Evolutionary conservation across 352 stramenopile species (phyloP), one percentile per base, ranked within the genome.

Genomic region (Globisporangium rhizosaccharum): DNA sequence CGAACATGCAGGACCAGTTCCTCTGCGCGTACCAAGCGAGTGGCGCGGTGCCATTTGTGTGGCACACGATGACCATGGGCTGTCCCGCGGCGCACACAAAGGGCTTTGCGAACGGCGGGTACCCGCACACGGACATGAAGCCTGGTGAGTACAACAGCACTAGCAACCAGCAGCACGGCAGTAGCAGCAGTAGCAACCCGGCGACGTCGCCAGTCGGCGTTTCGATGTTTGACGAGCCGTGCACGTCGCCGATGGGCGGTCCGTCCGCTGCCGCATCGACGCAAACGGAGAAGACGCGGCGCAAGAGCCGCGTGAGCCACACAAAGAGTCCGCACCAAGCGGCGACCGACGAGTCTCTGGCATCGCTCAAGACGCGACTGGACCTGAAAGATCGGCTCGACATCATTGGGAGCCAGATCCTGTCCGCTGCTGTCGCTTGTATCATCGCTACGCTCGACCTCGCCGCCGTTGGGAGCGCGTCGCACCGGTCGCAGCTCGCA

Each of bases 21-120:
- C 57, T 92, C 1, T 85, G 70, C 59, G 75, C 75, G 45, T 71
- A 78, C 52, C 74, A 85, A 28, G 74, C 79, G 39, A 56, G 30
- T 41, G 57, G 49, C 58, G 53, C 52, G 2, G 12, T 44, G 4
- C 71, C 73, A 37, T 84, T 88, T 45, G 82, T 84, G 42, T 92
- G 82, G 82, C 82, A 92, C 61, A 94, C 84, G 5, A 91, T 94
- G 78, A 94, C 84, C 1, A 94, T 94, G 84, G 84, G 84, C 20
- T 90, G 80, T 48, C 82, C 82, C 11, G 82, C 84, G 14, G 84
- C 82, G 14, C 84, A 94, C 62, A 88, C 79, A 23, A 91, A 90
- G 65, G 84, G 84, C 2, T 94, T 94, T 61, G 70, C 80, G 2
- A 87, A 77, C 53, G 80, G 82, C 26, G 84, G 84, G 7, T 89